phyloP scores from a whole-genome alignment of 148 eudicot genomes.

The Mesembryanthemum crystallinum region DNA sequence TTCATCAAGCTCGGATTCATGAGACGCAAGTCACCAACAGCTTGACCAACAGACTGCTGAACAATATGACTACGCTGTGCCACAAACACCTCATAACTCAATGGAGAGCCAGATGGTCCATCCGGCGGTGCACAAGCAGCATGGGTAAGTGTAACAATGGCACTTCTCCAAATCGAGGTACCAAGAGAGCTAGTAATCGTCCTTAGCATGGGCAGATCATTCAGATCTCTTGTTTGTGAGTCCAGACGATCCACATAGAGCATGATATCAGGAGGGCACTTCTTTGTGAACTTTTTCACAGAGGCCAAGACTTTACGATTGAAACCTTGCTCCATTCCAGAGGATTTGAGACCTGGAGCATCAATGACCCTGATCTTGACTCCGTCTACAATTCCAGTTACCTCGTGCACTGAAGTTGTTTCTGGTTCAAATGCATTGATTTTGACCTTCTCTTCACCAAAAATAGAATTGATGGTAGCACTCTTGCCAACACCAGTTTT shows the following conservation, averaged over 20 bases:
- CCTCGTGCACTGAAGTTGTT: slow-evolving; percentile 55
- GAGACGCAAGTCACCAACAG: slow-evolving; percentile 85
- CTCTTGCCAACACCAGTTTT: slow-evolving; percentile 96
- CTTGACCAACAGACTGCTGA: slow-evolving; percentile 91
- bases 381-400: slow-evolving; percentile 64
- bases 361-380: slow-evolving; percentile 78
- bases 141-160: slow-evolving; percentile 86
- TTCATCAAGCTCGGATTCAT: slow-evolving; percentile 88
- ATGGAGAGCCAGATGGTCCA: slow-evolving; percentile 84
- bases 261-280: slow-evolving; percentile 67
- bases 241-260: slow-evolving; percentile 90
- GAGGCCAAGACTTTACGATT: slow-evolving; percentile 70
- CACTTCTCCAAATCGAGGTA: slow-evolving; percentile 71
- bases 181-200: slow-evolving; percentile 75
- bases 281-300: slow-evolving; percentile 69
- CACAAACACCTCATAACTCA: slow-evolving; percentile 85
- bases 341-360: slow-evolving; percentile 82
- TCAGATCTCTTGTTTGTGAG: slow-evolving; percentile 81
- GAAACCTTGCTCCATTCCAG: slow-evolving; percentile 74
- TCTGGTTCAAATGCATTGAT: slow-evolving; percentile 75
- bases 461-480: slow-evolving; percentile 86
- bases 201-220: slow-evolving; percentile 72
- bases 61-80: slow-evolving; percentile 85
- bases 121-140: slow-evolving; percentile 96
- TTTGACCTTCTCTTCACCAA: slow-evolving; percentile 74